phyloP scores from a whole-genome alignment of 192 early-diverging fungal genomes.

The Coemansia javaensis region DNA sequence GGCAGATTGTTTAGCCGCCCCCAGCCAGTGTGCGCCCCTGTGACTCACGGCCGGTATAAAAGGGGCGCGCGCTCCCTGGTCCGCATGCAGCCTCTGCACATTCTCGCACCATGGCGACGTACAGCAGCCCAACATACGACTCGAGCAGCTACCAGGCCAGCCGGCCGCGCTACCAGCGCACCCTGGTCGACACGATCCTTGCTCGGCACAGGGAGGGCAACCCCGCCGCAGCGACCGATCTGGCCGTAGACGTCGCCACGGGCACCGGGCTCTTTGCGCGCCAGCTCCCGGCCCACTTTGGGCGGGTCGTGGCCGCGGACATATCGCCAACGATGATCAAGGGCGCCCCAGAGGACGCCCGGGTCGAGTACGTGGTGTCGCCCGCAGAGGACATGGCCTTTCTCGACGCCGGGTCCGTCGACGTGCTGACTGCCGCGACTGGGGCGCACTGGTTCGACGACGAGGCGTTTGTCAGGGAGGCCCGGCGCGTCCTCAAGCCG shows the following conservation, averaged over 20 bases:
- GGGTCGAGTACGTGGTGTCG: constrained; percentile 24
- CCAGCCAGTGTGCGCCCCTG: too few relatives aligned
- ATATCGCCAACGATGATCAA: constrained; percentile 38
- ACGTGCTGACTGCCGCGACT: constrained; percentile 40
- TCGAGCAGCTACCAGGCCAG: constrained; percentile 26
- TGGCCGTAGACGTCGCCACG: constrained; percentile 47
- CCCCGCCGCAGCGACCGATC: constrained; percentile 16
- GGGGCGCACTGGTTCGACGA: constrained; percentile 44
- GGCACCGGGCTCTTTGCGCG: constrained; percentile 49
- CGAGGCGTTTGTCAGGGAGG: constrained; percentile 23
- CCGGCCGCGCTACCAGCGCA: constrained; percentile 30
- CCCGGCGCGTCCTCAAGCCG: constrained; percentile 40
- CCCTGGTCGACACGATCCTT: constrained; percentile 23
- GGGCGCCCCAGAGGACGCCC: constrained; percentile 1
- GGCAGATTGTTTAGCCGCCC: too few relatives aligned
- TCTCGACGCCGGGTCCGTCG: constrained; percentile 16
- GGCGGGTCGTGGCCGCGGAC: constrained; percentile 34
- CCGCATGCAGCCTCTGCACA: too few relatives aligned
- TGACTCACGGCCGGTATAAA: too few relatives aligned
- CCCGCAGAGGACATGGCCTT: constrained; percentile 26
- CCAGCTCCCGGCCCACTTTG: constrained; percentile 17
- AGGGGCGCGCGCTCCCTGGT: not conserved
- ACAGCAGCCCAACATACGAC: constrained; percentile 14
- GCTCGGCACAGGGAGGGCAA: constrained; percentile 23
- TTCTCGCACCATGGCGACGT: constrained; percentile 23